phyloP scores from a whole-genome alignment of 2,329 filamentous ascomycete species.

The Coniochaeta sp. region DNA sequence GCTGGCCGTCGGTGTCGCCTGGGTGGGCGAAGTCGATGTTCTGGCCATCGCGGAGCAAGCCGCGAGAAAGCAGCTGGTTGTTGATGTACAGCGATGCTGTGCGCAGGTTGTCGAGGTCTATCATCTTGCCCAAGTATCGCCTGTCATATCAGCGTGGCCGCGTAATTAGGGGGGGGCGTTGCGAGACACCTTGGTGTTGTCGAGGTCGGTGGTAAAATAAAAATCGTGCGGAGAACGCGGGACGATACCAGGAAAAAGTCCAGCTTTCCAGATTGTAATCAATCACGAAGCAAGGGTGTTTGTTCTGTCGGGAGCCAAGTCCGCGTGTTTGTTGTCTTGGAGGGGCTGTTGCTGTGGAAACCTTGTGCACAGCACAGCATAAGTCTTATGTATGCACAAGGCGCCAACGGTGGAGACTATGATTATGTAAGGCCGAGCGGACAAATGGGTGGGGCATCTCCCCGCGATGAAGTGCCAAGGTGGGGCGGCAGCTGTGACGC shows the following conservation, averaged over 20 bases:
- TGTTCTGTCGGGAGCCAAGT: neutral
- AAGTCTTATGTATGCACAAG: neutral
- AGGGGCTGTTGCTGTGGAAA: neutral
- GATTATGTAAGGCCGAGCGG: neutral
- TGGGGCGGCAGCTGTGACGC: neutral
- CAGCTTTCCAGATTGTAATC: neutral
- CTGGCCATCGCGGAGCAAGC: slow-evolving; percentile 60
- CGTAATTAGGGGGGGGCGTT: neutral
- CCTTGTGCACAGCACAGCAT: neutral
- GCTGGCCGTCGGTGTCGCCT: slow-evolving; percentile 46
- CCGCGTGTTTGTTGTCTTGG: neutral
- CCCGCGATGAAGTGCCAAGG: neutral
- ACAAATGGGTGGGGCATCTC: neutral
- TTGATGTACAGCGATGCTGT: slow-evolving; percentile 67
- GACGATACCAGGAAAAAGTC: neutral
- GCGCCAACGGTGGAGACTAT: neutral
- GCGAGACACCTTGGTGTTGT: neutral
- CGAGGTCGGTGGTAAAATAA: neutral
- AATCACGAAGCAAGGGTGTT: neutral
- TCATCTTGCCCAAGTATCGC: slow-evolving; percentile 29
- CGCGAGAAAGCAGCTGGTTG: slow-evolving; percentile 61
- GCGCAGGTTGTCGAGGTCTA: slow-evolving; percentile 53
- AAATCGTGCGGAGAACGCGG: neutral
- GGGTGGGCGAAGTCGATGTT: slow-evolving; percentile 77
- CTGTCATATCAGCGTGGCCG: slow-evolving; percentile 1